Conservation (phyloP, 441 rosid genomes). For the Syzygium syzygioides region DNA sequence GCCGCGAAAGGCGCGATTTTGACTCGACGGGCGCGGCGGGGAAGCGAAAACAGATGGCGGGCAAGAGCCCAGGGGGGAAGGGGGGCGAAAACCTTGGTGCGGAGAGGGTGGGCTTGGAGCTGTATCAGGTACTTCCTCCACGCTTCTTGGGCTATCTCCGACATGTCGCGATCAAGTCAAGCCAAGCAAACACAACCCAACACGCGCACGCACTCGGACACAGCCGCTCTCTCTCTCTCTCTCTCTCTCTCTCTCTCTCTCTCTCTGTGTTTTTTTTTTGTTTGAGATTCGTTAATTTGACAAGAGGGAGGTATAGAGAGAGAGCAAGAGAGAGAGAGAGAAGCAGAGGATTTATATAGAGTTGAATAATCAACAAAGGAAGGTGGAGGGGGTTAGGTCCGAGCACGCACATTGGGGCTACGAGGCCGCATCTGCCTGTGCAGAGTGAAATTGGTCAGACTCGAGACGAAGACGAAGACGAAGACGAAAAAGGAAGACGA, state of each 20-base stretch:
- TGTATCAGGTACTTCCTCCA: constrained; percentile 85
- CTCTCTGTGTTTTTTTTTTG: not conserved
- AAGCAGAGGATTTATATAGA: not conserved
- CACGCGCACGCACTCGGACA: not conserved
- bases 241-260: not conserved
- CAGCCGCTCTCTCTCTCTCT: not conserved
- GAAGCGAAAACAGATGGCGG: not conserved
- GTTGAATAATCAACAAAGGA: not conserved
- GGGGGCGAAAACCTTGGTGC: constrained; percentile 60
- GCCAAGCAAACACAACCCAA: not conserved
- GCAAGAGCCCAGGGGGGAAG: not conserved
- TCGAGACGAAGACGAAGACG: not conserved
- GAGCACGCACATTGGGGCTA: not conserved
- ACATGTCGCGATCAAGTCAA: constrained; percentile 30
- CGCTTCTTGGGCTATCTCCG: constrained; percentile 62
- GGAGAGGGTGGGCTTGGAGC: constrained; percentile 70
- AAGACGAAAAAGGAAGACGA: not conserved
- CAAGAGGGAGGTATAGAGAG: not conserved
- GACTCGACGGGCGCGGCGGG: not conserved
- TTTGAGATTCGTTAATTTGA: not conserved
- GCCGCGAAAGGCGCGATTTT: not conserved
- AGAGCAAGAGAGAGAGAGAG: not conserved
- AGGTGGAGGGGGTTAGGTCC: not conserved
- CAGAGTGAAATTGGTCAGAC: not conserved
- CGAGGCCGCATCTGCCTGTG: not conserved